A percentile compares a stretch with the other conserved stretches of the same genome.
Conservation (phyloP, 2,329 filamentous ascomycete genomes). For the Tolypocladium pustulatum region DNA sequence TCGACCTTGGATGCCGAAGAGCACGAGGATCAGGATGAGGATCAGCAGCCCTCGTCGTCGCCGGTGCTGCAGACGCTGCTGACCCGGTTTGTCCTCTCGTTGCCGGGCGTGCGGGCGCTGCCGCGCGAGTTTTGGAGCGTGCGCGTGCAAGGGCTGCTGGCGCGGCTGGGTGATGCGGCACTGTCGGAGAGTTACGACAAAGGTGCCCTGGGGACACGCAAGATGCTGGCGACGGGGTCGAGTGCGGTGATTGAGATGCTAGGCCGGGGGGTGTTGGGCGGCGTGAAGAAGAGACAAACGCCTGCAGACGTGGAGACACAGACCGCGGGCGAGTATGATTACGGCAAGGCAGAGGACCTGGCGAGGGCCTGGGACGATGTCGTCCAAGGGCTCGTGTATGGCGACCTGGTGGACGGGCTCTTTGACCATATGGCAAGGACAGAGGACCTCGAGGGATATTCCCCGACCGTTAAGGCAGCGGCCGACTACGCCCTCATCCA, state of each 20-base stretch:
- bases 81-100: conserved; percentile 49
- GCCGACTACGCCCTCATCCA: conserved; percentile 60
- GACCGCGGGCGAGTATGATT: conserved; percentile 38
- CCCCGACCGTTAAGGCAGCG: conserved; percentile 49
- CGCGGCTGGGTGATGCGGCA: conserved; percentile 53
- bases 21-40: conserved; percentile 12
- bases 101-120: conserved; percentile 57
- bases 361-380: conserved; percentile 56
- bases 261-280: conserved; percentile 54
- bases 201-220: conserved; percentile 61
- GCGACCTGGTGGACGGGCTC: conserved; percentile 52
- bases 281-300: conserved; percentile 18
- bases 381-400: conserved; percentile 57
- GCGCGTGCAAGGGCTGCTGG: conserved; percentile 49
- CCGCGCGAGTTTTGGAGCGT: conserved; percentile 54
- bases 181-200: conserved; percentile 78
- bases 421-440: conserved; percentile 51
- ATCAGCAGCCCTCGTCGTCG: conserved; percentile 32
- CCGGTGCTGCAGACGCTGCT: conserved; percentile 62
- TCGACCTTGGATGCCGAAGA: conserved; percentile 2
- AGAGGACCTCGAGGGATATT: conserved; percentile 53
- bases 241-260: conserved; percentile 61
- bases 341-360: conserved; percentile 48
- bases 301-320: conserved; percentile 6
- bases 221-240: conserved; percentile 62